These are phyloP conservation scores for Monarda citriodora DNA, from an alignment of 305 asterid species.

Conservation along the genomic window DNA sequence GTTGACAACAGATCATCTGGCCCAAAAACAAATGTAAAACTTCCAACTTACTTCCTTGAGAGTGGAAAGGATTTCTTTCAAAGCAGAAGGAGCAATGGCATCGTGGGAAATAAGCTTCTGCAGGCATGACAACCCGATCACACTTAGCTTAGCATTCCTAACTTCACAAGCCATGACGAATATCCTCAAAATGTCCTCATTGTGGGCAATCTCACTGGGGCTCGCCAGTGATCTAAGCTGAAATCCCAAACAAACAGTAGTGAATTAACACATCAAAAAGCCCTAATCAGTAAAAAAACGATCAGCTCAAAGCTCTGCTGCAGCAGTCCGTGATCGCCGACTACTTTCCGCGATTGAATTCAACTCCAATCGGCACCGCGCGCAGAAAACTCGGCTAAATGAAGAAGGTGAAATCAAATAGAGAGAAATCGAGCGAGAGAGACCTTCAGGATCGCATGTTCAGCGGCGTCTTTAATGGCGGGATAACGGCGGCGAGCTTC, in stretches of 20 bases:
- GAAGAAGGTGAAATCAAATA: background rate
- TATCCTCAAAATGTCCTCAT: slow-evolving; percentile 85
- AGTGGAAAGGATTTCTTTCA: slow-evolving; percentile 77
- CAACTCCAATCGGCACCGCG: background rate
- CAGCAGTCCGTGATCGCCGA: slow-evolving; percentile 15
- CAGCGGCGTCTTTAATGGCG: slow-evolving; percentile 98
- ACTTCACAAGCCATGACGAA: slow-evolving; percentile 99
- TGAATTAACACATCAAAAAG: slow-evolving; percentile 16
- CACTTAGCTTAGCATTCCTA: slow-evolving; percentile 83
- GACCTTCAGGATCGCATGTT: slow-evolving; percentile 95
- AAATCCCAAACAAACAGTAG: slow-evolving; percentile 28
- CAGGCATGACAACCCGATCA: slow-evolving; percentile 88
- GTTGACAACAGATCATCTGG: background rate
- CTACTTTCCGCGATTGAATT: slow-evolving; percentile 7
- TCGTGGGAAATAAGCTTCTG: slow-evolving; percentile 96
- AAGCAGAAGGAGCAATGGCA: slow-evolving; percentile 89
- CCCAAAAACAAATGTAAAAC: background rate
- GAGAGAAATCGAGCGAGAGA: background rate
- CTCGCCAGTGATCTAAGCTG: slow-evolving; percentile 93
- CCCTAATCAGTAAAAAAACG: background rate
- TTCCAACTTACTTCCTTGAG: slow-evolving; percentile 83
- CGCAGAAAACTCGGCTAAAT: background rate
- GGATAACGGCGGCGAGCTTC: slow-evolving; percentile 99
- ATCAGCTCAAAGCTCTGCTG: slow-evolving; percentile 4
- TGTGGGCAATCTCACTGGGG: slow-evolving; percentile 85